A percentile compares a stretch with the other conserved stretches of the same genome.
These are phyloP conservation scores for Zygosaccharomyces pseudorouxii DNA, from an alignment of 805 yeast genomes.

Conservation along the genomic window DNA sequence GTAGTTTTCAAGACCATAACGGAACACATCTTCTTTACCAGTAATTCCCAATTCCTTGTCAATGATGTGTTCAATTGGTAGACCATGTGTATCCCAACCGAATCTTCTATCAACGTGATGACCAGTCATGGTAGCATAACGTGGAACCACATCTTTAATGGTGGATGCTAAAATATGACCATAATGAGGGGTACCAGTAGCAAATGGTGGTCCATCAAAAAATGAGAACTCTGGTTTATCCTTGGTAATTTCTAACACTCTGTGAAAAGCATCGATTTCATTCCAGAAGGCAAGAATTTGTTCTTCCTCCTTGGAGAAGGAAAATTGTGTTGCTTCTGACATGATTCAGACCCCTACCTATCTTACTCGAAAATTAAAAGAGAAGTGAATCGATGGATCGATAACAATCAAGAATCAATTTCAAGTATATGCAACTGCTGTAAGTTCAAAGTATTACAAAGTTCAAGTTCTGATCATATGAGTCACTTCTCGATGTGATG, in stretches of 20 bases:
- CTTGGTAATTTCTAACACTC: conserved; percentile 74
- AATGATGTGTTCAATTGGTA: conserved; percentile 97
- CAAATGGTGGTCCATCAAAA: conserved; percentile 99
- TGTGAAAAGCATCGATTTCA: conserved; percentile 90
- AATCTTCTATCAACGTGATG: conserved; percentile 93
- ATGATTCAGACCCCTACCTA: conserved; percentile 13
- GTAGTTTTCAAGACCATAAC: conserved; percentile 89
- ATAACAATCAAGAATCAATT: not conserved
- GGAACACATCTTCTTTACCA: conserved; percentile 91
- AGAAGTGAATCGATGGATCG: not conserved
- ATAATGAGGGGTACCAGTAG: conserved; percentile 98
- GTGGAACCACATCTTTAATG: conserved; percentile 93
- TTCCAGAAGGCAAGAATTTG: conserved; percentile 77
- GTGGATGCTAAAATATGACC: conserved; percentile 98
- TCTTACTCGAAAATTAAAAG: not conserved
- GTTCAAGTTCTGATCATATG: not conserved
- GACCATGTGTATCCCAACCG: conserved; percentile 99
- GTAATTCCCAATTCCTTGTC: conserved; percentile 94
- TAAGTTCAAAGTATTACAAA: not conserved
- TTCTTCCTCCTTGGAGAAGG: conserved; percentile 89
- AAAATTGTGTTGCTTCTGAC: conserved; percentile 45
- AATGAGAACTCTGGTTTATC: conserved; percentile 86
- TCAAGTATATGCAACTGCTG: too few relatives aligned
- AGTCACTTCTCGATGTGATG: not conserved
- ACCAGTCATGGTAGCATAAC: conserved; percentile 98